Evolutionary conservation across 1,139 yeast genomes (phyloP), one percentile per base, ranked within the genome.

Genomic region (Kluyveromyces marxianus): DNA sequence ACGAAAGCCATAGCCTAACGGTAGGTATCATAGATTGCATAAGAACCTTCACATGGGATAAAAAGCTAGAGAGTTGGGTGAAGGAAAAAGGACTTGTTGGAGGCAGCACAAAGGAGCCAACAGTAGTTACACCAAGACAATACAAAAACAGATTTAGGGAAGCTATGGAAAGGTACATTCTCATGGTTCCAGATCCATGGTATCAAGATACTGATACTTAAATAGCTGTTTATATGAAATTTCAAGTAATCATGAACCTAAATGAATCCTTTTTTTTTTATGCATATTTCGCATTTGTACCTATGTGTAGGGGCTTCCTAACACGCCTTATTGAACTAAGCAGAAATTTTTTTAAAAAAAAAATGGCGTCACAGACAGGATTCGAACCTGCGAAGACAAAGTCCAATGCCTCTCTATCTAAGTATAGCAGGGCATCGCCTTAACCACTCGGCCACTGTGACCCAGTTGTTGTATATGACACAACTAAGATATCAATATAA

Each of bases 21-120:
- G 95, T 90, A 33, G 99, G 99, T 4, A 92, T 94, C 39, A 92
- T 92, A 54, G 97, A 94, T 65, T 94, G 95, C 72, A 81, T 94
- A 45, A 70, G 98, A 47, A 89, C 98, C 0, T 94, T 90, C 58
- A 94, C 99, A 0, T 94, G 99, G 99, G 99, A 94, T 61, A 94
- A 94, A 65, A 92, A 90, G 66, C 79, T 94, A 26, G 99, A 94
- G 63, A 89, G 95, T 63, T 94, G 98, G 98, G 98, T 94, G 37
- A 94, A 94, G 62, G 98, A 95, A 50, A 77, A 83, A 54, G 95
- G 95, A 10, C 69, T 94, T 39, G 96, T 89, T 42, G 88, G 88
- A 3, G 88, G 88, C 4, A 87, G 88, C 45, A 89, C 90, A 1
- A 89, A 86, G 58, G 96, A 88, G 54, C 99, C 99, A 0, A 94